Percentiles rank a stretch among this genome's conserved stretches.
These are phyloP conservation scores for Fusarium falciforme DNA, from an alignment of 2,329 filamentous ascomycete species.

Conservation along the genomic window DNA sequence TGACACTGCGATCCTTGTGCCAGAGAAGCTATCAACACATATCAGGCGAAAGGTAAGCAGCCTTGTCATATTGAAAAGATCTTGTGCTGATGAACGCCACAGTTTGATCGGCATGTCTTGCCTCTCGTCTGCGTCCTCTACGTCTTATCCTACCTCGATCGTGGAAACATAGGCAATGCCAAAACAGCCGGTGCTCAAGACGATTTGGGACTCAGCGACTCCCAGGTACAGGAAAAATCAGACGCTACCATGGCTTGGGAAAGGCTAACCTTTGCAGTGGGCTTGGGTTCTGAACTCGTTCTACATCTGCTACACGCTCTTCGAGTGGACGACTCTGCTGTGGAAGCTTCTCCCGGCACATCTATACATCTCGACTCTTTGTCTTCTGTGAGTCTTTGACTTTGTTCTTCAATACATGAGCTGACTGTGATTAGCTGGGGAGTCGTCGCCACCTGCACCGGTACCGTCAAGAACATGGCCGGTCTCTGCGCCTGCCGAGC, in stretches of 20 bases:
- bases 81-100: background rate
- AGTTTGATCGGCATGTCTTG: constrained; percentile 32
- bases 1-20: background rate
- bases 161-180: constrained; percentile 38
- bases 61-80: accelerated
- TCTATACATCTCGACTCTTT: constrained; percentile 22
- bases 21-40: background rate
- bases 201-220: constrained; percentile 4
- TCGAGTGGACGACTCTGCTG: constrained; percentile 36
- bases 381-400: constrained; percentile 14
- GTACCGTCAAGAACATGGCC: constrained; percentile 17
- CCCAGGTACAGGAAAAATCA: background rate
- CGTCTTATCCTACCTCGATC: constrained; percentile 33
- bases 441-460: constrained; percentile 31
- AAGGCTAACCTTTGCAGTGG: constrained; percentile 14
- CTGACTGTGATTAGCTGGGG: constrained; percentile 23
- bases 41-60: background rate
- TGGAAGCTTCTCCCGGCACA: constrained; percentile 36
- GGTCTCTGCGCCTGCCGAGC: constrained; percentile 7
- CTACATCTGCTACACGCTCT: constrained; percentile 31
- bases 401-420: accelerated
- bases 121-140: constrained; percentile 37
- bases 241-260: too few relatives aligned
- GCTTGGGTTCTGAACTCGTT: constrained; percentile 38
- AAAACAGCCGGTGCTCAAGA: constrained; percentile 33